Conservation (phyloP, 1,284 basidiomycete genomes). For the Apiotrichum brassicae region DNA sequence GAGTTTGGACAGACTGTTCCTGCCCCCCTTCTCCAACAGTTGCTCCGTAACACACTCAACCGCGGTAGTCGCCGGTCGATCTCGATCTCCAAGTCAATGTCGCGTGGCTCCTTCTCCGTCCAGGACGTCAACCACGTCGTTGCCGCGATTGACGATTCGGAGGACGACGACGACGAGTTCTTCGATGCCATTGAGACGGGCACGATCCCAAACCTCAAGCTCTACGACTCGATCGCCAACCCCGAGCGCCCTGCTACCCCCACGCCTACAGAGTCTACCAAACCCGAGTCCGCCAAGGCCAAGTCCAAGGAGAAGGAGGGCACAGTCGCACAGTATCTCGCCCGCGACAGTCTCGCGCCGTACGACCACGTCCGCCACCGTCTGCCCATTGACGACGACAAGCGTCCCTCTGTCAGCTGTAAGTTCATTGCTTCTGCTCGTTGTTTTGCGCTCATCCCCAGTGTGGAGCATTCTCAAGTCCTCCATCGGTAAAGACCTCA, state of each 20-base stretch:
- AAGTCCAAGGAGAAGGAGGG: slow-evolving; percentile 1
- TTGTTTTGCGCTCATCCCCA: slow-evolving; percentile 4
- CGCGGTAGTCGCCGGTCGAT: slow-evolving; percentile 4
- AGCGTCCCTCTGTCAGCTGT: slow-evolving; percentile 76
- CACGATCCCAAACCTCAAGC: slow-evolving; percentile 60
- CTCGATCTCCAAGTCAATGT: slow-evolving; percentile 4
- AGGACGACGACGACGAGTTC: slow-evolving; percentile 91
- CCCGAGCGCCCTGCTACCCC: slow-evolving; percentile 3
- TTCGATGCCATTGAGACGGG: slow-evolving; percentile 92
- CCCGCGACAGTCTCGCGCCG: slow-evolving; percentile 58
- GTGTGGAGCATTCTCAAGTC: slow-evolving; percentile 94
- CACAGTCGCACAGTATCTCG: slow-evolving; percentile 40
- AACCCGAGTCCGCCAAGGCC: not conserved
- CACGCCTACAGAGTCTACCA: not conserved
- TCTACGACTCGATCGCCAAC: slow-evolving; percentile 57
- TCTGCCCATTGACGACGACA: slow-evolving; percentile 67
- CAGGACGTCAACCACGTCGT: slow-evolving; percentile 36
- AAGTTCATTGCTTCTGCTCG: slow-evolving; percentile 29
- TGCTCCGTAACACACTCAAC: not conserved
- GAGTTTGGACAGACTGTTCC: not conserved
- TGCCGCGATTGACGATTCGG: slow-evolving; percentile 40
- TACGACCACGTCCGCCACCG: slow-evolving; percentile 63
- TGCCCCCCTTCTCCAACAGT: not conserved
- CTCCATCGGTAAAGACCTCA: slow-evolving; percentile 94
- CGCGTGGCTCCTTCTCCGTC: slow-evolving; percentile 25